Conservation (phyloP, 768 basidiomycete species). For the Mrakia gelida region DNA sequence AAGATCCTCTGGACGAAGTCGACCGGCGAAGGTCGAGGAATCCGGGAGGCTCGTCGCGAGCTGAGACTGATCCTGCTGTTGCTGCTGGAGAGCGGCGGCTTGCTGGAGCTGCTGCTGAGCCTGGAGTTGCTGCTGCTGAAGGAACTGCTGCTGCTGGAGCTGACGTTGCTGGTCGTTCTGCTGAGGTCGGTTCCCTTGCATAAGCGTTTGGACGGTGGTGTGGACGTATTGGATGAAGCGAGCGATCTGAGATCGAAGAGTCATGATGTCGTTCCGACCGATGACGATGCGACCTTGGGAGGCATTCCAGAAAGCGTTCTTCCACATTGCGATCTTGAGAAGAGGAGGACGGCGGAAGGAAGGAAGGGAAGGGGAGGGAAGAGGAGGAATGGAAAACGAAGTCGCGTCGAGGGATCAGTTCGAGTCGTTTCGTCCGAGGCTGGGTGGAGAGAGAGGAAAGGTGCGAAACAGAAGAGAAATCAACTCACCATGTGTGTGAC, state of each 20-base stretch:
- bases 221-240: conserved; percentile 25
- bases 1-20: conserved; percentile 28
- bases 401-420: neutral
- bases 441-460: neutral
- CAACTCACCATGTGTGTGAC: conserved; percentile 23
- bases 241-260: neutral
- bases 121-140: neutral
- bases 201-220: conserved; percentile 11
- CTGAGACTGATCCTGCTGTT: conserved; percentile 11
- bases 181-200: conserved; percentile 5
- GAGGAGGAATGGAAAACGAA: neutral
- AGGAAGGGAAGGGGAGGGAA: neutral
- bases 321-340: conserved; percentile 25
- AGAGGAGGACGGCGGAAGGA: neutral
- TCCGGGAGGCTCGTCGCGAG: neutral
- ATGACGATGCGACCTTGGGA: conserved; percentile 13
- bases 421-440: neutral
- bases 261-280: neutral
- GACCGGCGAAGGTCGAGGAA: conserved; percentile 13
- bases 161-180: conserved; percentile 2
- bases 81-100: conserved; percentile 1
- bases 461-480: neutral
- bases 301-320: conserved; percentile 14
- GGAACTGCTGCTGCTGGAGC: conserved; percentile 18
- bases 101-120: conserved; percentile 8